These are phyloP conservation scores for Globisporangium alternatum DNA, from an alignment of 352 stramenopile species.

Conservation along the genomic window DNA sequence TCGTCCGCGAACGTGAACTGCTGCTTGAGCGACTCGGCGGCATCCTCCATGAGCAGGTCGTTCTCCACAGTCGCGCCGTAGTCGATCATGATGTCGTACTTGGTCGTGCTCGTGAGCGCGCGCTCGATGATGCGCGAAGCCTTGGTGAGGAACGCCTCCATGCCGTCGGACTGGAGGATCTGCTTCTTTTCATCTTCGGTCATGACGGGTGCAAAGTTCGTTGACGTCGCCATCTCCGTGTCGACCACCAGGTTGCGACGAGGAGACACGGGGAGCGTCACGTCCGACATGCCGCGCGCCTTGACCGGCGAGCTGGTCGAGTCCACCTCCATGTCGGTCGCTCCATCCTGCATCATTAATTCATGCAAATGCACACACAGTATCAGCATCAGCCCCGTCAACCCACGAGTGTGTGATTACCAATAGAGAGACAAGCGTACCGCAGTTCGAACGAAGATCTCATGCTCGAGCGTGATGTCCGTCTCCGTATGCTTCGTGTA, in stretches of 20 bases:
- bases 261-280: constrained; percentile 32
- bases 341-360: constrained; percentile 18
- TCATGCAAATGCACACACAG: not conserved
- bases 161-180: constrained; percentile 68
- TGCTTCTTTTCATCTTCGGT: constrained; percentile 61
- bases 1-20: constrained; percentile 69
- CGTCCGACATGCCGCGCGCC: constrained; percentile 24
- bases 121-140: constrained; percentile 79
- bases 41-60: constrained; percentile 49
- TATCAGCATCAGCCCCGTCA: not conserved
- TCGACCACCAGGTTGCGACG: constrained; percentile 48
- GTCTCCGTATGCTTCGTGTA: constrained; percentile 86
- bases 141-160: constrained; percentile 77
- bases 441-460: constrained; percentile 59
- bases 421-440: not conserved
- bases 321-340: constrained; percentile 46
- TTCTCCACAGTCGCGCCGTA: constrained; percentile 74
- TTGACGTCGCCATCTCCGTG: constrained; percentile 32
- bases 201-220: constrained; percentile 23
- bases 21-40: constrained; percentile 68
- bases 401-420: too few species aligned
- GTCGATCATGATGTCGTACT: constrained; percentile 86
- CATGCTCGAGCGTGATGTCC: constrained; percentile 78
- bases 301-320: constrained; percentile 33
- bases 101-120: constrained; percentile 66